Conservation (phyloP, 768 basidiomycete genomes). For the Xanthoconium purpureum region DNA sequence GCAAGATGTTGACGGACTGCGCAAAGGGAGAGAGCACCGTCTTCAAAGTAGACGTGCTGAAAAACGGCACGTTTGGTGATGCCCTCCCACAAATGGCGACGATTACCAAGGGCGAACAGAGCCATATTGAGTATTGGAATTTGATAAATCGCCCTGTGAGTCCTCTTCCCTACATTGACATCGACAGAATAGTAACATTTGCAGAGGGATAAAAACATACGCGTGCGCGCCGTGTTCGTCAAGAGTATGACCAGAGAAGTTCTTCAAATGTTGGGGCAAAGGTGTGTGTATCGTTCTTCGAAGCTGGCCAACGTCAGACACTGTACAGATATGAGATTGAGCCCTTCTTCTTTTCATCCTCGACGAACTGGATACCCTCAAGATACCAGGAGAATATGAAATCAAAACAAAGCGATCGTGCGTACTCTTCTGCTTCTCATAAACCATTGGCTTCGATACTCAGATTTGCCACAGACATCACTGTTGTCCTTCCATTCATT, state of each 20-base stretch:
- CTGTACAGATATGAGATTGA: constrained; percentile 47
- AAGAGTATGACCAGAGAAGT: constrained; percentile 49
- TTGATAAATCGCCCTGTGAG: constrained; percentile 34
- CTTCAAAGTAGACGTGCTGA: constrained; percentile 25
- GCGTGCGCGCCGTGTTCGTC: constrained; percentile 49
- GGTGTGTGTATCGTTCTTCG: constrained; percentile 30
- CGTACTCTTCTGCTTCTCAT: constrained; percentile 32
- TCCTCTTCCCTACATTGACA: not conserved
- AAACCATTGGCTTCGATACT: not conserved
- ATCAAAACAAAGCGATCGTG: constrained; percentile 49
- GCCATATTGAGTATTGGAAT: constrained; percentile 35
- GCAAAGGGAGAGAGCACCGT: constrained; percentile 12
- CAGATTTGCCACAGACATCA: constrained; percentile 43
- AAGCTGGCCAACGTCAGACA: not conserved
- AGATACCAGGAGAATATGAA: constrained; percentile 53
- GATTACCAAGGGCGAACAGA: constrained; percentile 5
- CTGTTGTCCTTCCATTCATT: constrained; percentile 52
- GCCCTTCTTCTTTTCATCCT: constrained; percentile 64
- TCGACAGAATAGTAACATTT: not conserved
- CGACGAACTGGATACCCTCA: constrained; percentile 65
- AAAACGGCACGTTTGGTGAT: constrained; percentile 10
- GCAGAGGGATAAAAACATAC: constrained; percentile 35
- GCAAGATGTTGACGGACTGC: constrained; percentile 28
- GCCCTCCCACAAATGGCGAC: not conserved
- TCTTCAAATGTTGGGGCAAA: constrained; percentile 55